Percentiles rank a stretch among this genome's conserved stretches.
phyloP scores from a whole-genome alignment of 108 stramenopile species.

The Cylindrotheca fusiformis region DNA sequence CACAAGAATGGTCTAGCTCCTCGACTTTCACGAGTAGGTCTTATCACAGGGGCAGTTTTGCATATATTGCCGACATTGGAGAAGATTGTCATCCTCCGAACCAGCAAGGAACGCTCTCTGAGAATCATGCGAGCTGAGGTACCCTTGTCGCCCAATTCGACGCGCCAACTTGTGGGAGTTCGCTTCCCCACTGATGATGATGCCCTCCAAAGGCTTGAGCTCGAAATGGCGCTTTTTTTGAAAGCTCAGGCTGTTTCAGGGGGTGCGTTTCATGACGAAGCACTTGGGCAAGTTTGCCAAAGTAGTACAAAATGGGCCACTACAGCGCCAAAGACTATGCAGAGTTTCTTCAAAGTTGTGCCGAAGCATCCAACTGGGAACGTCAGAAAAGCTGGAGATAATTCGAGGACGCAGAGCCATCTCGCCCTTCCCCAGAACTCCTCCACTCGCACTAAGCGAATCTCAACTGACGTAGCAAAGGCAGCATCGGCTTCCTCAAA shows the following conservation, averaged over 20 bases:
- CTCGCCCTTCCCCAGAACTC: too few species aligned
- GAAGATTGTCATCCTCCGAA: slow-evolving; percentile 36
- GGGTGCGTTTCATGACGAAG: slow-evolving; percentile 36
- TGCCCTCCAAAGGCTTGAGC: slow-evolving; percentile 29
- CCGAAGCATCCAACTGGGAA: neutral
- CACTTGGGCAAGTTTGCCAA: slow-evolving; percentile 24
- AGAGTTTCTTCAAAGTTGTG: slow-evolving; percentile 41
- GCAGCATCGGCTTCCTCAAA: neutral
- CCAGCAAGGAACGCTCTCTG: slow-evolving; percentile 33
- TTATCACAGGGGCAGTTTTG: slow-evolving; percentile 56
- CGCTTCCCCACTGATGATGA: slow-evolving; percentile 48
- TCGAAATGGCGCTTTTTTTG: slow-evolving; percentile 22
- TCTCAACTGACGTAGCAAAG: neutral
- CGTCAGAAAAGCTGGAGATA: neutral
- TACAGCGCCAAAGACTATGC: slow-evolving; percentile 56
- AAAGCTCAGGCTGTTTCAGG: slow-evolving; percentile 17
- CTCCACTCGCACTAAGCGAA: neutral
- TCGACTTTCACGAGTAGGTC: slow-evolving; percentile 40
- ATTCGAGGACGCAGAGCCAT: too few species aligned
- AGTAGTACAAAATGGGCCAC: slow-evolving; percentile 40
- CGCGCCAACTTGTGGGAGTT: slow-evolving; percentile 49
- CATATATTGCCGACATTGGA: slow-evolving; percentile 56
- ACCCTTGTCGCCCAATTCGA: slow-evolving; percentile 6
- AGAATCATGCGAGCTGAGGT: slow-evolving; percentile 44
- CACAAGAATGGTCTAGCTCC: slow-evolving; percentile 46